phyloP scores from a whole-genome alignment of 2,329 filamentous ascomycete genomes.

The Penicillium sp. region DNA sequence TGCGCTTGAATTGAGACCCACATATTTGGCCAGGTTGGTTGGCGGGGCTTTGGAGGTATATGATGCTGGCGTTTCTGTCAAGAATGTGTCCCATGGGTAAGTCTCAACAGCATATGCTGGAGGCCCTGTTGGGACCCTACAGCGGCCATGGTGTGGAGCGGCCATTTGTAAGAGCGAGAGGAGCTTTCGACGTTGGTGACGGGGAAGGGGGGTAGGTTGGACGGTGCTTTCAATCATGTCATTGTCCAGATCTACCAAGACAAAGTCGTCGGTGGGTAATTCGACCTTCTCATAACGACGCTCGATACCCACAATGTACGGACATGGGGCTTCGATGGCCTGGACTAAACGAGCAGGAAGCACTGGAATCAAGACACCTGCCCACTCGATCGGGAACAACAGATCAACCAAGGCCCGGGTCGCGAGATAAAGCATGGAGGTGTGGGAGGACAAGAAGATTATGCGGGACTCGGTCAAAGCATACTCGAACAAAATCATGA shows the following conservation, averaged over 20 bases:
- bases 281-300: slow-evolving; percentile 65
- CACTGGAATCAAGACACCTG: slow-evolving; percentile 89
- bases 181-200: slow-evolving; percentile 86
- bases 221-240: slow-evolving; percentile 84
- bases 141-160: slow-evolving; percentile 84
- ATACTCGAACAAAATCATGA: slow-evolving; percentile 90
- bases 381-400: slow-evolving; percentile 88
- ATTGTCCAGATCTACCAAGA: slow-evolving; percentile 88
- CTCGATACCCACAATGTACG: slow-evolving; percentile 96
- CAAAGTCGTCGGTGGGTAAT: slow-evolving; percentile 91
- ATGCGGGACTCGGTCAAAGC: slow-evolving; percentile 90
- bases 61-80: slow-evolving; percentile 77
- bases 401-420: slow-evolving; percentile 82
- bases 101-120: slow-evolving; percentile 91
- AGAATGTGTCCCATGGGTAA: slow-evolving; percentile 85
- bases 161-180: slow-evolving; percentile 83
- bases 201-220: slow-evolving; percentile 73
- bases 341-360: slow-evolving; percentile 84
- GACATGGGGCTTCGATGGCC: slow-evolving; percentile 89
- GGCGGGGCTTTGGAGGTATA: slow-evolving; percentile 70
- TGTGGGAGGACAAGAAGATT: slow-evolving; percentile 92
- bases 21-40: slow-evolving; percentile 78
- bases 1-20: slow-evolving; percentile 81
- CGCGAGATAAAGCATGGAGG: slow-evolving; percentile 91
- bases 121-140: slow-evolving; percentile 80